phyloP scores from a whole-genome alignment of 345 rosid species.

The Laguncularia racemosa region DNA sequence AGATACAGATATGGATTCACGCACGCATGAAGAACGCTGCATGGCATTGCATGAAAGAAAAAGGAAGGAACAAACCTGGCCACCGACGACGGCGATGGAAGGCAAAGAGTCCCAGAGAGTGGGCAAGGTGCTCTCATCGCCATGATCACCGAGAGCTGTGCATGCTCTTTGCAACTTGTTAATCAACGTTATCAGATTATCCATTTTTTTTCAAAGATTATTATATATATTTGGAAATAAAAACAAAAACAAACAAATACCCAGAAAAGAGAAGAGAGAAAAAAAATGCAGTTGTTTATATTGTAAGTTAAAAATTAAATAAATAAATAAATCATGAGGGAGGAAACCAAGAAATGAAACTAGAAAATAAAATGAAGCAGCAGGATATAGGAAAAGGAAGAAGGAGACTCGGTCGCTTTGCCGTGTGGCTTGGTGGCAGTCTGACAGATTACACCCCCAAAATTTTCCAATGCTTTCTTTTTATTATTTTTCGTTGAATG shows the following conservation, averaged over 20 bases:
- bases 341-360: neutral
- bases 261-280: too few relatives aligned
- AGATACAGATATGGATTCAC: neutral
- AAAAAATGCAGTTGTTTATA: too few relatives aligned
- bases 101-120: constrained; percentile 97
- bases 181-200: constrained; percentile 75
- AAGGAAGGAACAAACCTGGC: constrained; percentile 48
- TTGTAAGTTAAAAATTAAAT: too few relatives aligned
- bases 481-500: too few relatives aligned
- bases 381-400: neutral
- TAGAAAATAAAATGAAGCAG: too few relatives aligned
- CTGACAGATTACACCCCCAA: too few relatives aligned
- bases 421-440: too few relatives aligned
- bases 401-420: neutral
- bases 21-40: neutral
- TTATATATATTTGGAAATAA: too few relatives aligned
- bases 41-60: neutral
- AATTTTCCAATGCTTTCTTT: too few relatives aligned
- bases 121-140: constrained; percentile 90
- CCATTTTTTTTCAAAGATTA: constrained; percentile 30
- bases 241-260: too few relatives aligned
- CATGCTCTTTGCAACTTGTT: constrained; percentile 94
- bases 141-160: constrained; percentile 92
- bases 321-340: neutral
- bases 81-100: constrained; percentile 92